Percentiles rank a stretch among this genome's conserved stretches.
Evolutionary conservation across 2,329 filamentous ascomycete species (phyloP).

Genomic region (Diaporthe batatas): DNA sequence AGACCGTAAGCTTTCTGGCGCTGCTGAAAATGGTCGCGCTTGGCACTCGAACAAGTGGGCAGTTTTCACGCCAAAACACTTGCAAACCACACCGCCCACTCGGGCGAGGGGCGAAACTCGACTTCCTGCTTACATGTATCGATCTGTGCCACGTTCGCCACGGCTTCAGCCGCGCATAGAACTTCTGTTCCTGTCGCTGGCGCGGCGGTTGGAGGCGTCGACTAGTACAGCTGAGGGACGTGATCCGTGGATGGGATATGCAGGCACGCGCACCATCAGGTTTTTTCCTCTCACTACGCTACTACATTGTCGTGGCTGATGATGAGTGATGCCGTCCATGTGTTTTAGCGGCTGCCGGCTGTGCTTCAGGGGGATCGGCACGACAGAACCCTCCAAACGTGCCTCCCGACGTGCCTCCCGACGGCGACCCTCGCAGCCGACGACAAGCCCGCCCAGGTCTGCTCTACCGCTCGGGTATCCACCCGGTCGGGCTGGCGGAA

Average conservation of each 20-base stretch:
- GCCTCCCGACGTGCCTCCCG: constrained; percentile 2
- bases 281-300: neutral
- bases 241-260: neutral
- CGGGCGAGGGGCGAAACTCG: neutral
- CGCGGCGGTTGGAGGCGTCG: constrained; percentile 19
- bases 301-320: neutral
- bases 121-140: constrained; percentile 1
- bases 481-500: constrained; percentile 26
- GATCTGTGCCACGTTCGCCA: neutral
- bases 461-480: constrained; percentile 11
- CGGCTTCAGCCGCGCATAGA: constrained; percentile 26
- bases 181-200: constrained; percentile 17
- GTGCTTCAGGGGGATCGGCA: constrained; percentile 26
- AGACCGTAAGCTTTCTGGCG: neutral
- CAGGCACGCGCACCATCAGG: neutral
- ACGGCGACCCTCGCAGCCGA: constrained; percentile 19
- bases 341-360: neutral
- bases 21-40: neutral
- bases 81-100: constrained; percentile 2
- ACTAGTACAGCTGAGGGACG: constrained; percentile 16
- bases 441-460: constrained; percentile 8
- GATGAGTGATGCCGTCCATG: neutral
- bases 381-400: neutral
- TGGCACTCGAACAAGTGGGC: constrained; percentile 5
- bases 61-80: neutral